Base-by-base conservation (phyloP, 179 eudicot species). In the Beta corolliflora region DNA sequence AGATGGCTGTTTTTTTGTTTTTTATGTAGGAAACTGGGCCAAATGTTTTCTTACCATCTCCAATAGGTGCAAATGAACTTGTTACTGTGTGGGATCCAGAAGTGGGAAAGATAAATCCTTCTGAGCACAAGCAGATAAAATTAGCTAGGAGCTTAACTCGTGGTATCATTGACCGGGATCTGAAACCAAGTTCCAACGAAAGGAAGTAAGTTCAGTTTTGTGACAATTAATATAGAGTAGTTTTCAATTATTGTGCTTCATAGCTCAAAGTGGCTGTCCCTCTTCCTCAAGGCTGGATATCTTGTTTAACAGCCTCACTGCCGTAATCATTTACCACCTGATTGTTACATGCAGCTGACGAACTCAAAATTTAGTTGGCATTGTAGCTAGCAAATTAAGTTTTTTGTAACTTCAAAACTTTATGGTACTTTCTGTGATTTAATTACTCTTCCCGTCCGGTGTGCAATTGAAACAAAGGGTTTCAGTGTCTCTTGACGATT, bases 71-170 rank as follows among this genome's bases (percentile, higher is more conserved):
- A 78, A 96, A 96, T 87, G 99, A 96, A 85, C 90, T 96, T 68
- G 99, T 96, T 84, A 91, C 93, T 13, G 97, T 96, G 45, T 96
- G 98, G 97, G 99, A 96, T 80, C 98, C 99, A 75, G 99, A 94
- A 82, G 91, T 94, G 74, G 99, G 97, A 59, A 96, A 91, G 83
- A 90, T 85, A 55, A 96, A 96, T 89, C 99, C 96, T 79, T 94
- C 98, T 75, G 98, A 96, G 88, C 98, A 96, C 91, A 96, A 96
- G 87, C 99, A 96, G 81, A 91, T 94, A 79, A 96, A 94, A 84
- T 90, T 96, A 77, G 98, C 97, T 5, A 94, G 98, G 85, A 92
- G 99, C 87, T 88, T 96, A 79, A 91, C 86, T 76, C 98, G 98
- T 73, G 98, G 96, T 80, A 92, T 96, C 79, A 92, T 92, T 87